A percentile compares a stretch with the other conserved stretches of the same genome.
Conservation (phyloP, 176 grass and related monocot species). For the Triticum urartu region DNA sequence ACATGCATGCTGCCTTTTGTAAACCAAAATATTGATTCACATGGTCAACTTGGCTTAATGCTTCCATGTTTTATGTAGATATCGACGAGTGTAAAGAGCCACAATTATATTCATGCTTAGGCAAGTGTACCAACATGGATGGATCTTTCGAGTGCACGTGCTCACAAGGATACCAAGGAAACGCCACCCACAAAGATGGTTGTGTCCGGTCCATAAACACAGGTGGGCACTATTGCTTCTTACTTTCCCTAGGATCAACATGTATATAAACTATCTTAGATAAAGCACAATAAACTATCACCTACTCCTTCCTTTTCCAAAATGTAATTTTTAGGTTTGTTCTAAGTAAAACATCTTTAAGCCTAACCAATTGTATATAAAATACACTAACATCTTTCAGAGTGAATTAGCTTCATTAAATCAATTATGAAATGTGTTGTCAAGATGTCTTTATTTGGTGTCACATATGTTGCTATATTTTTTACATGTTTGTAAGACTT, state of each 20-base stretch:
- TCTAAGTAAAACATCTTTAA: too few relatives aligned
- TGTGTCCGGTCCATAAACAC: neutral
- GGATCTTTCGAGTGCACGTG: neutral
- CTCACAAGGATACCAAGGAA: neutral
- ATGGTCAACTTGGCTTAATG: neutral
- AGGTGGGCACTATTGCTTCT: neutral
- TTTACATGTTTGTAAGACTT: too few relatives aligned
- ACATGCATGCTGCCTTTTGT: neutral
- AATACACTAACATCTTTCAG: too few relatives aligned
- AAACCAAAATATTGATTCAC: too few relatives aligned
- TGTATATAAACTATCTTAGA: neutral
- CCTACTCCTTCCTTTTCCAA: too few relatives aligned
- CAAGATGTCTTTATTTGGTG: too few relatives aligned
- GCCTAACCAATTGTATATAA: too few relatives aligned
- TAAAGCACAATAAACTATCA: neutral
- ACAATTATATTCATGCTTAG: neutral
- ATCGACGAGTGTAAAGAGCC: neutral
- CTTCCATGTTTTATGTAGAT: neutral
- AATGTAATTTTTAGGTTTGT: too few relatives aligned
- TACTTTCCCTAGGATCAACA: neutral
- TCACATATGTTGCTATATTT: too few relatives aligned
- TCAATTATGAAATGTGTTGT: too few relatives aligned
- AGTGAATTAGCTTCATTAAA: too few relatives aligned
- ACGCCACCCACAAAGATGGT: neutral
- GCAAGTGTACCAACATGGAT: neutral